Base-by-base conservation (phyloP, 78 protist genomes). In the Salpingoeca rosetta region DNA sequence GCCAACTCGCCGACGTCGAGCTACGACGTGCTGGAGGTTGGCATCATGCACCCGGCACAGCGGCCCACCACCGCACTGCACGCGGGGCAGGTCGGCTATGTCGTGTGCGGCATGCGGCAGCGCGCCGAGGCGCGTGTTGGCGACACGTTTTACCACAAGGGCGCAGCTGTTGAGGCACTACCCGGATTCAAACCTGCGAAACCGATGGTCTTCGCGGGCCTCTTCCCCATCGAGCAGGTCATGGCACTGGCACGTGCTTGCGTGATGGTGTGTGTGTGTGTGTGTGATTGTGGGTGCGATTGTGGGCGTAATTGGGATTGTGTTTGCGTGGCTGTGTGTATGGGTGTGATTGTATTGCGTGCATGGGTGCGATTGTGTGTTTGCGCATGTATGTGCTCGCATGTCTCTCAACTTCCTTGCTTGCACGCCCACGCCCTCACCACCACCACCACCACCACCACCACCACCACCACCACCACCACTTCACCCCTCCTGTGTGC, bases 41-140 rank as follows among this genome's bases (percentile, higher is more conserved):
- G 98, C 25, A 73, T 93, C 22, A 75, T 94, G 88, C 86, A 87
- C 81, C 98, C 98, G 1, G 94, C 90, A 77, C 89, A 81, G 65
- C 38, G 83, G 35, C 75, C 92, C 17, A 83, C 90, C 0, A 84
- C 72, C 10, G 84, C 84, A 2, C 91, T 96, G 40, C 39, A 84
- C n/a, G 43, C 95, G 0, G 96, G 95, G 28, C 95, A 94, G 86
- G 98, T 96, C 24, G 97, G 98, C 28, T 96, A 88, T 83, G n/a
- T 94, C 3, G 44, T 85, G 41, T 37, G 85, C 3, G 93, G 92
- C 41, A 93, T 95, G 90, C 86, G 82, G 84, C 26, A 77, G 0
- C 38, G 88, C 44, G 0, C 37, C 11, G 97, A 94, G 0, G 98
- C 95, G 40, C 85, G 86, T 3, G 92, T 96, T 0, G 98, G 98